These are phyloP conservation scores for Ilex paraguariensis DNA, from an alignment of 305 asterid species.

Conservation along the genomic window DNA sequence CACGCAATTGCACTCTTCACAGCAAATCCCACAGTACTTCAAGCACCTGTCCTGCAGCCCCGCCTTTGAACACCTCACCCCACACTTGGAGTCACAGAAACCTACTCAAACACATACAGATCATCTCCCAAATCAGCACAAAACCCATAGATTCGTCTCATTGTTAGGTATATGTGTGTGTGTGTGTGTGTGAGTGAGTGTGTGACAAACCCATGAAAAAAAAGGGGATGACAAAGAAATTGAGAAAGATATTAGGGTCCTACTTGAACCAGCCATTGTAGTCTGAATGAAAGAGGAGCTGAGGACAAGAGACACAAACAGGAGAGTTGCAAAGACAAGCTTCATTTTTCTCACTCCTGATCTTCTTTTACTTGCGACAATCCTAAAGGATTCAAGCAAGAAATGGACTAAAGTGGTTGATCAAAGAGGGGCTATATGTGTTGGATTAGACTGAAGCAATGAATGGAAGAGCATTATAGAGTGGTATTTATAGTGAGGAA, in stretches of 20 bases:
- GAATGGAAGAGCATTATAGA: background rate
- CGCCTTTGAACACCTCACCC: slow-evolving; percentile 52
- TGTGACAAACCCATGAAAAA: background rate
- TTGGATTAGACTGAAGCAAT: background rate
- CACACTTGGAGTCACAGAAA: slow-evolving; percentile 37
- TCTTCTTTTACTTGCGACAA: too few species aligned
- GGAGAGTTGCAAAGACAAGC: slow-evolving; percentile 18
- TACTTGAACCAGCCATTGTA: slow-evolving; percentile 38
- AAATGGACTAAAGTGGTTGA: background rate
- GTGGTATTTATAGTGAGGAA: slow-evolving; percentile 18
- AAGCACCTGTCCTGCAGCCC: slow-evolving; percentile 46
- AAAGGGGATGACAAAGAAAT: background rate
- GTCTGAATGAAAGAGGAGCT: slow-evolving; percentile 35
- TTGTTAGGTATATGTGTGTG: too few species aligned
- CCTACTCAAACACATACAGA: slow-evolving; percentile 12
- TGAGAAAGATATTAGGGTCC: slow-evolving; percentile 4
- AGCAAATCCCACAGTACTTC: slow-evolving; percentile 58
- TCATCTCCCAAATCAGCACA: too few species aligned
- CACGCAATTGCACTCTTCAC: slow-evolving; percentile 57
- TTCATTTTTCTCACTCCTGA: slow-evolving; percentile 25
- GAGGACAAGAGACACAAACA: slow-evolving; percentile 36
- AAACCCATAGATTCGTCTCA: too few species aligned
- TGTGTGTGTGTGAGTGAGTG: too few species aligned
- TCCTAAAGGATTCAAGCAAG: background rate
- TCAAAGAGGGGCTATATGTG: background rate